Evolutionary conservation across 176 grass and related monocot genomes (phyloP).

Genomic region (Sorghum bicolor): Sorghum_bicolor_NCBIv3 NC_012878.2:55441501-55442000

Average conservation of each 20-base stretch:
- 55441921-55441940: slow-evolving; percentile 70
- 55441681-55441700: slow-evolving; percentile 99
- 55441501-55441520: slow-evolving; percentile 47
- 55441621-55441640: slow-evolving; percentile 76
- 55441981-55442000: slow-evolving; percentile 43
- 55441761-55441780: slow-evolving; percentile 87
- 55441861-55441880: slow-evolving; percentile 44
- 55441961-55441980: slow-evolving; percentile 83
- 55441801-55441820: slow-evolving; percentile 72
- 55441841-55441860: slow-evolving; percentile 63
- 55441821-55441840: slow-evolving; percentile 61
- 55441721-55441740: slow-evolving; percentile 80
- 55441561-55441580: background rate
- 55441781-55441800: slow-evolving; percentile 85
- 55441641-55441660: slow-evolving; percentile 82
- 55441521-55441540: slow-evolving; percentile 9
- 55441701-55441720: slow-evolving; percentile 88
- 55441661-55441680: slow-evolving; percentile 89
- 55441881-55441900: slow-evolving; percentile 47
- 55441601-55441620: slow-evolving; percentile 78
- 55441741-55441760: slow-evolving; percentile 91
- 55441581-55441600: slow-evolving; percentile 66
- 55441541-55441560: slow-evolving; percentile 12
- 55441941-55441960: slow-evolving; percentile 86
- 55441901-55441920: slow-evolving; percentile 87